Percentiles rank a stretch among this genome's conserved stretches.
phyloP scores from a whole-genome alignment of 371 early-diverging fungal species.

The Choanephora cucurbitarum region DNA sequence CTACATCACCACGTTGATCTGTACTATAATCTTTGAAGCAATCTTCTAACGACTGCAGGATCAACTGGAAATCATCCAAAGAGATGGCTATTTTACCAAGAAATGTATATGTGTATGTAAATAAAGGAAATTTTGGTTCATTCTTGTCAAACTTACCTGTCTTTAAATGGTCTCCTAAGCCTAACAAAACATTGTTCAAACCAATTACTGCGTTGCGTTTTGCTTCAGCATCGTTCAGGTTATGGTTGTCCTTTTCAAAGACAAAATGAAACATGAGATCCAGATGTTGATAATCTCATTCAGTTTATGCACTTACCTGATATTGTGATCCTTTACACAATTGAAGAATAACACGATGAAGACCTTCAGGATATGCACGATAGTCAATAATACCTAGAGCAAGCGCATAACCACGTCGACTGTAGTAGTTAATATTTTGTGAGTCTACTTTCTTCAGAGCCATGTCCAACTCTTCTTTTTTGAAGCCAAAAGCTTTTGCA shows the following conservation, averaged over 20 bases:
- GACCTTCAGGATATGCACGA: conserved; percentile 14
- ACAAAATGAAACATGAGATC: too few species aligned
- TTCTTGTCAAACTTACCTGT: conserved; percentile 36
- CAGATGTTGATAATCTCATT: too few species aligned
- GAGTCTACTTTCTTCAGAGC: conserved; percentile 35
- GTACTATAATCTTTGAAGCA: conserved; percentile 85
- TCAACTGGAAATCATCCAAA: conserved; percentile 35
- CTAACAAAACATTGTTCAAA: conserved; percentile 43
- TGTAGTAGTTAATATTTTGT: conserved; percentile 42
- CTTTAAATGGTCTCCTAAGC: conserved; percentile 39
- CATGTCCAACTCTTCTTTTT: conserved; percentile 26
- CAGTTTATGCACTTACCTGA: conserved; percentile 25
- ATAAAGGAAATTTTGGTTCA: neutral
- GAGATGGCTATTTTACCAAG: conserved; percentile 52
- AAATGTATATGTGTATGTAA: too few species aligned
- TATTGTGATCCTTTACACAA: conserved; percentile 31
- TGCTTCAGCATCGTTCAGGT: conserved; percentile 66
- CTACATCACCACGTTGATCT: conserved; percentile 94
- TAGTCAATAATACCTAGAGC: conserved; percentile 67
- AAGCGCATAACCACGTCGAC: conserved; percentile 66
- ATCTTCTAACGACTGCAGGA: conserved; percentile 46
- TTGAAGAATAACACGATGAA: conserved; percentile 29
- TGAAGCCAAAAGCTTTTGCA: conserved; percentile 45
- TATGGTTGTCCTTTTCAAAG: conserved; percentile 32
- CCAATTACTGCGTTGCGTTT: conserved; percentile 69